phyloP scores from a whole-genome alignment of 2,329 filamentous ascomycete genomes.

The Pochonia chlamydosporia region DNA sequence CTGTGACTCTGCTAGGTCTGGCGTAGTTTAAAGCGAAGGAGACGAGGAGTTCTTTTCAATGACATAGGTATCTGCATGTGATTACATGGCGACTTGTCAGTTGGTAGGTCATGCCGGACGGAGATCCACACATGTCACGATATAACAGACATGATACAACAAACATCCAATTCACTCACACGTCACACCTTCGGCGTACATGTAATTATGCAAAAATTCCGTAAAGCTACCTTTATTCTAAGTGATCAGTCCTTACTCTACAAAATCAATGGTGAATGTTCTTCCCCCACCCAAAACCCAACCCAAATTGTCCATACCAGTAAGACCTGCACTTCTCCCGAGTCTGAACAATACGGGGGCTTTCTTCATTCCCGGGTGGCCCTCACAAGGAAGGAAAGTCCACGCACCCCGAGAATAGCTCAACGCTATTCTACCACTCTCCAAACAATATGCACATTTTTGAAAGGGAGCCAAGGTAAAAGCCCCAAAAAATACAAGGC shows the following conservation, averaged over 20 bases:
- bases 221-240: neutral
- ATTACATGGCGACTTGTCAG: too few relatives aligned
- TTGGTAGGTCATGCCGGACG: too few relatives aligned
- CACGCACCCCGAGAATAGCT: neutral
- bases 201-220: neutral
- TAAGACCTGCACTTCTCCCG: conserved; percentile 29
- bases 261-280: conserved; percentile 11
- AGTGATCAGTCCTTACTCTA: conserved; percentile 5
- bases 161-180: too few relatives aligned
- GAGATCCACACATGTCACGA: too few relatives aligned
- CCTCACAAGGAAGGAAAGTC: neutral
- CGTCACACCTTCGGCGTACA: too few relatives aligned
- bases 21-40: too few relatives aligned
- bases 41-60: neutral
- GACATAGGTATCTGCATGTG: neutral
- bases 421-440: neutral
- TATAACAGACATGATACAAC: too few relatives aligned
- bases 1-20: too few relatives aligned
- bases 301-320: conserved; percentile 8
- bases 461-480: neutral
- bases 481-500: neutral
- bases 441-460: neutral
- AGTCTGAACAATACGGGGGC: conserved; percentile 3
- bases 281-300: conserved; percentile 8
- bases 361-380: neutral